phyloP scores from a whole-genome alignment of 1,139 yeast genomes.

The Meyerozyma guilliermondii region DNA sequence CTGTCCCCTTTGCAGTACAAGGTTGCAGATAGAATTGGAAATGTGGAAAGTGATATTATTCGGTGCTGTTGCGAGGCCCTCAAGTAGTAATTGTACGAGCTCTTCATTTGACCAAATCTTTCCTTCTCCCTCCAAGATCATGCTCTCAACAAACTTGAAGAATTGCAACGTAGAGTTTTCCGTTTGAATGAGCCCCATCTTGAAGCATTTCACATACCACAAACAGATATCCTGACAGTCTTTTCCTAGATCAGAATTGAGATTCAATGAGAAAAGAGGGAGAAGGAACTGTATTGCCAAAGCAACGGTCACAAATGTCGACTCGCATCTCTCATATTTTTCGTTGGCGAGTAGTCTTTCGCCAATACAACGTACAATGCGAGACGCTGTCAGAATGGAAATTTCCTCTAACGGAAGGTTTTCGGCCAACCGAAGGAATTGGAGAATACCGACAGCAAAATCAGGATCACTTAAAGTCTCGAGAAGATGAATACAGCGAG shows the following conservation, averaged over 20 bases:
- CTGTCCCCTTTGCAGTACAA: background rate
- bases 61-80: slow-evolving; percentile 12
- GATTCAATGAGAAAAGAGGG: slow-evolving; percentile 7
- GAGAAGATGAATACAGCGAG: background rate
- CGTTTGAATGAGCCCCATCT: slow-evolving; percentile 21
- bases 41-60: slow-evolving; percentile 13
- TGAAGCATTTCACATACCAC: slow-evolving; percentile 29
- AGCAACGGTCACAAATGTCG: slow-evolving; percentile 24
- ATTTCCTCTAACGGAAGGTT: background rate
- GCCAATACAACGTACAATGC: slow-evolving; percentile 22
- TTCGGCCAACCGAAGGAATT: background rate
- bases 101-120: slow-evolving; percentile 8
- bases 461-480: background rate
- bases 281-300: slow-evolving; percentile 15
- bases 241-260: slow-evolving; percentile 16
- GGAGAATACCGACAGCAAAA: background rate
- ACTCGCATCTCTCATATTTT: slow-evolving; percentile 32
- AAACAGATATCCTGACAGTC: slow-evolving; percentile 32
- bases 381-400: background rate
- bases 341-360: slow-evolving; percentile 23
- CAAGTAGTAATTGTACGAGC: slow-evolving; percentile 9
- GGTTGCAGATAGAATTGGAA: background rate
- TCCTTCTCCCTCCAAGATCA: slow-evolving; percentile 9
- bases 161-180: slow-evolving; percentile 16
- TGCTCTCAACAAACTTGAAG: slow-evolving; percentile 14